Evolutionary conservation across 176 grass and related monocot species (phyloP).

Genomic region (Eleusine indica): DNA sequence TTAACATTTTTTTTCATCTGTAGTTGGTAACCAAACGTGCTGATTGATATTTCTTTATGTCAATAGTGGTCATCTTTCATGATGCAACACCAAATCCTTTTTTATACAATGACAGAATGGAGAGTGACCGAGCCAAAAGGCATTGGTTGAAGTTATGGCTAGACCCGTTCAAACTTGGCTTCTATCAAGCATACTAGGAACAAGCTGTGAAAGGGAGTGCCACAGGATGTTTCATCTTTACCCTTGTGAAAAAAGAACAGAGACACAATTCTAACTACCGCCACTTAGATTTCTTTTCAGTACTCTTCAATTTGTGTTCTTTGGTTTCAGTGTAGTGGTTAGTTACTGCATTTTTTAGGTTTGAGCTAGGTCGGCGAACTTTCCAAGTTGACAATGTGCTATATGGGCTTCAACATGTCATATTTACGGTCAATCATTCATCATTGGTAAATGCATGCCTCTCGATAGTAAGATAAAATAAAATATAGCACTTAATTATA

Average conservation of each 20-base stretch:
- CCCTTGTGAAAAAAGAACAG: not conserved
- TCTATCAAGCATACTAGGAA: not conserved
- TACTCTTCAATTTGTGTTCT: not conserved
- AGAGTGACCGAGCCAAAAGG: not conserved
- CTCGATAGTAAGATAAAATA: no score
- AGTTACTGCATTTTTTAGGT: not conserved
- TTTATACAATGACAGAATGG: constrained; percentile 17
- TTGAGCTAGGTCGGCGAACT: not conserved
- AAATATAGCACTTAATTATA: no score
- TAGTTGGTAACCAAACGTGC: not conserved
- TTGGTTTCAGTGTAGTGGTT: not conserved
- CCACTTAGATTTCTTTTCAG: not conserved
- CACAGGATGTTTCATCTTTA: not conserved
- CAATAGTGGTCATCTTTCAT: not conserved
- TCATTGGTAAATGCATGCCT: no score
- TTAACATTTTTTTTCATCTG: not conserved
- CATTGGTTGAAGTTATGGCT: not conserved
- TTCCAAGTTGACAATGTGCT: not conserved
- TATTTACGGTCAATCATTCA: no score
- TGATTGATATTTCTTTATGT: not conserved
- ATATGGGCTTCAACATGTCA: no score
- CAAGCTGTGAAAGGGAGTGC: not conserved
- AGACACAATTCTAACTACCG: not conserved
- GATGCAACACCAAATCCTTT: not conserved
- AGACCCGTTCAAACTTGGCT: not conserved